Evolutionary conservation across 2,329 filamentous ascomycete genomes (phyloP), one percentile per base, ranked within the genome.

Genomic region (Sporothrix luriei): DNA sequence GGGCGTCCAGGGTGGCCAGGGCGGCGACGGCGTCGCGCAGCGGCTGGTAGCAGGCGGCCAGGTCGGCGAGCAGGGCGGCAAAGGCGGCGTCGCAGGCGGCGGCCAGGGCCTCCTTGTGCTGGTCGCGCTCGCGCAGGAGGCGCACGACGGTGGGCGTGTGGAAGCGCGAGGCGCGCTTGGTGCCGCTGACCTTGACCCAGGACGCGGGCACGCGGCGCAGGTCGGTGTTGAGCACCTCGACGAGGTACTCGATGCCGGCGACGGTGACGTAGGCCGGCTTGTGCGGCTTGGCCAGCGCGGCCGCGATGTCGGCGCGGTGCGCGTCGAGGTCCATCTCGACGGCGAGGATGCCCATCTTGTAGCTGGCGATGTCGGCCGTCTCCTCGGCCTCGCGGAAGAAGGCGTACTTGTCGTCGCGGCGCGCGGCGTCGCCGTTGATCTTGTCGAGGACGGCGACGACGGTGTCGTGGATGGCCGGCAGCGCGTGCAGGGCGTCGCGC

Each of bases 181-280:
- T 99, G 65, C 94, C 94, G 70, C 91, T 96, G 75, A 98, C 92
- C 79, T 99, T 98, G 73, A 87, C 85, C 95, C 95, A 99, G 0
- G 92, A 96, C 4, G 95, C 94, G 0, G 95, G 95, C 0, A 99
- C 93, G 70, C 90, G 88, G 77, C 93, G 95, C 71, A 97, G 85
- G 68, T 92, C 87, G 0, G 85, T 79, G 78, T 97, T 97, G 74
- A 91, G 85, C 6, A 99, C 91, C 79, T 98, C 95, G 75, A 99
- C 92, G 24, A 99, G 87, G 77, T 93, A 99, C 77, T 98, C 95
- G 74, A 98, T 97, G 9, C 94, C 94, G 1, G 93, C 87, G 9
- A 95, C 91, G 0, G 92, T 95, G 33, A 89, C 88, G 76, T 97
- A 99, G 4, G 71, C 6, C 5, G 89, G 84, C 26, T 95, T 86